Percentiles rank a stretch among this genome's conserved stretches.
Conservation (phyloP, 2,329 filamentous ascomycete genomes). For the Colletotrichum limetticola region DNA sequence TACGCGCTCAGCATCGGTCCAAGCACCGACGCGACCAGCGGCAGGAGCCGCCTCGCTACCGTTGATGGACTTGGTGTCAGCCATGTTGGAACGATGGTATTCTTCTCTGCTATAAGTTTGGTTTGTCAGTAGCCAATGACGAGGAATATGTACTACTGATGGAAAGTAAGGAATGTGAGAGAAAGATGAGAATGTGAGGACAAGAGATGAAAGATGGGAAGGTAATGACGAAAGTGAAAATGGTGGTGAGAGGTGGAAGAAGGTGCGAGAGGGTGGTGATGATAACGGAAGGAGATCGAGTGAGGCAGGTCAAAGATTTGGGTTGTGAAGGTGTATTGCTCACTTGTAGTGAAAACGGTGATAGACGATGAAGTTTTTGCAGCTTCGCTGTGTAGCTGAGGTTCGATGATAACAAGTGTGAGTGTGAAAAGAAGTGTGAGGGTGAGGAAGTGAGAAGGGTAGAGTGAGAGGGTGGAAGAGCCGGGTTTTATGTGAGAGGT, state of each 20-base stretch:
- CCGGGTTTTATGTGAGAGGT: neutral
- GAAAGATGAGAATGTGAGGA: neutral
- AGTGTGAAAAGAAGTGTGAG: neutral
- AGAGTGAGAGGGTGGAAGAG: neutral
- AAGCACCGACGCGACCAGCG: slow-evolving; percentile 35
- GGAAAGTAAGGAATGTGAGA: too few species aligned
- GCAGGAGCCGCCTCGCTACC: slow-evolving; percentile 36
- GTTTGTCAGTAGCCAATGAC: neutral
- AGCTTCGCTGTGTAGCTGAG: neutral
- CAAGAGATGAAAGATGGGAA: neutral
- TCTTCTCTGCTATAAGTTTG: neutral
- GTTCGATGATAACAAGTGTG: neutral
- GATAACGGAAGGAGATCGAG: neutral
- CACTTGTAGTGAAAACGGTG: neutral
- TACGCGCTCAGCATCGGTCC: slow-evolving; percentile 52
- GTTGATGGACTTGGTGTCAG: slow-evolving; percentile 36
- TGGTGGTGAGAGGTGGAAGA: neutral
- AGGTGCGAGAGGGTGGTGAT: neutral
- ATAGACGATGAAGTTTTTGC: neutral
- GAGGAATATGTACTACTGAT: neutral
- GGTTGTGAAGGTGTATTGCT: neutral
- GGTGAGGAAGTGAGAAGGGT: neutral
- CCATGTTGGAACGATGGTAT: slow-evolving; percentile 37
- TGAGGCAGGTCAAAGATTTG: neutral
- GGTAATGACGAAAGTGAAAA: neutral